A percentile compares a stretch with the other conserved stretches of the same genome.
Conservation (phyloP, 2,329 filamentous ascomycete genomes). For the Fusarium virguliforme region DNA sequence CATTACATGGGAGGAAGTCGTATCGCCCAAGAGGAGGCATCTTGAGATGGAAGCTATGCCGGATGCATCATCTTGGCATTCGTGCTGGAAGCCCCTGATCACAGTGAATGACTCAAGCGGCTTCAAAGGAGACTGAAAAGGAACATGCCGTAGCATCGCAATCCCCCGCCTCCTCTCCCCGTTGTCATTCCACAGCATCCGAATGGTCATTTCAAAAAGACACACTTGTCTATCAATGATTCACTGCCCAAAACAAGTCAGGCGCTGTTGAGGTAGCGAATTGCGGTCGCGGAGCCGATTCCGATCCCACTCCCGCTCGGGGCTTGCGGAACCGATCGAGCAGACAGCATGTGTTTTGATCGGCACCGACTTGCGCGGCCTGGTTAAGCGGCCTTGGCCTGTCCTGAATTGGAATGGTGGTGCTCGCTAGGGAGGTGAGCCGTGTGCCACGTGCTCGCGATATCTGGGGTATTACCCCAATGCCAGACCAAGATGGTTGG, state of each 20-base stretch:
- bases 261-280: background rate
- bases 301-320: too few relatives aligned
- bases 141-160: background rate
- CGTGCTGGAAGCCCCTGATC: background rate
- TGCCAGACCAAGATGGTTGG: background rate
- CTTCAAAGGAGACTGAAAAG: background rate
- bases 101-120: background rate
- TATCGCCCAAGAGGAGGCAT: background rate
- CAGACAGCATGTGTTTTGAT: background rate
- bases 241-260: background rate
- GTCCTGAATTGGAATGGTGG: background rate
- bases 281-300: slow-evolving; percentile 18
- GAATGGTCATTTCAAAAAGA: slow-evolving; percentile 5
- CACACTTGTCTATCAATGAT: background rate
- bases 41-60: background rate
- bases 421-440: background rate
- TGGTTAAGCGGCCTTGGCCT: slow-evolving; percentile 1
- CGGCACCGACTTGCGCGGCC: slow-evolving; percentile 6
- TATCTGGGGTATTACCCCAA: slow-evolving; percentile 3
- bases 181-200: background rate
- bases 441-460: slow-evolving; percentile 10
- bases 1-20: background rate
- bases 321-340: slow-evolving; percentile 11
- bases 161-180: background rate
- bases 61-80: slow-evolving; percentile 8